A percentile compares a stretch with the other conserved stretches of the same genome.
phyloP scores from a whole-genome alignment of 1,284 basidiomycete genomes.

The Tilletia walkeri region DNA sequence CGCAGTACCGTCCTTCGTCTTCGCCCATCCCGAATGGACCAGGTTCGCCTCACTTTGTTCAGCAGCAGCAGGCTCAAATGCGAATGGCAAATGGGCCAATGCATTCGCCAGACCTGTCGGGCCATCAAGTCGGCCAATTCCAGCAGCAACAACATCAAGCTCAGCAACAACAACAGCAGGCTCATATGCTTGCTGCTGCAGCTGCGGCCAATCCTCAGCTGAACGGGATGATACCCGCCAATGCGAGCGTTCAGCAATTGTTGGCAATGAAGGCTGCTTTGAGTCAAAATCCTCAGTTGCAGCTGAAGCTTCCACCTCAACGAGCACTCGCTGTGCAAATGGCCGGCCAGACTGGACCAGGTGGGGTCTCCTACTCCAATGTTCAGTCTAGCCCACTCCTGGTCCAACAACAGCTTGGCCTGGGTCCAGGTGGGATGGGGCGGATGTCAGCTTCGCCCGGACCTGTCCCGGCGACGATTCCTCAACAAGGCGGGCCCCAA shows the following conservation, averaged over 20 bases:
- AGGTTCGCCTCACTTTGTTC: constrained; percentile 11
- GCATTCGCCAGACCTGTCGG: constrained; percentile 2
- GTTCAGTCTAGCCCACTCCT: constrained; percentile 6
- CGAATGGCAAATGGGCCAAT: background rate
- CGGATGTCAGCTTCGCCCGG: constrained; percentile 16
- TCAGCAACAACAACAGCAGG: constrained; percentile 16
- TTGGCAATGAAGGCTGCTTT: constrained; percentile 20
- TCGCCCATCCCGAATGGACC: constrained; percentile 9
- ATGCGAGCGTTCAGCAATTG: constrained; percentile 20
- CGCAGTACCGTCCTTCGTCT: background rate
- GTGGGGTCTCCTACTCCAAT: background rate
- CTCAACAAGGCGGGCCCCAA: background rate
- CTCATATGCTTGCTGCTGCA: background rate
- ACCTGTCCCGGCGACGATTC: constrained; percentile 1
- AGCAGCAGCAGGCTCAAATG: constrained; percentile 2
- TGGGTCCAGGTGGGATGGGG: background rate
- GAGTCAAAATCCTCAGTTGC: constrained; percentile 17
- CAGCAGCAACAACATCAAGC: constrained; percentile 19
- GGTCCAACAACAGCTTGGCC: constrained; percentile 1
- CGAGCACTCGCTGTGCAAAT: constrained; percentile 16
- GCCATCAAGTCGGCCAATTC: constrained; percentile 10
- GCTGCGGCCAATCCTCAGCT: constrained; percentile 14
- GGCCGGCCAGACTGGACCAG: background rate
- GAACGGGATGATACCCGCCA: constrained; percentile 11
- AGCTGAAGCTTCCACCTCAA: constrained; percentile 19